These are phyloP conservation scores for Mentha longifolia DNA, from an alignment of 257 asterid species.

Conservation along the genomic window DNA sequence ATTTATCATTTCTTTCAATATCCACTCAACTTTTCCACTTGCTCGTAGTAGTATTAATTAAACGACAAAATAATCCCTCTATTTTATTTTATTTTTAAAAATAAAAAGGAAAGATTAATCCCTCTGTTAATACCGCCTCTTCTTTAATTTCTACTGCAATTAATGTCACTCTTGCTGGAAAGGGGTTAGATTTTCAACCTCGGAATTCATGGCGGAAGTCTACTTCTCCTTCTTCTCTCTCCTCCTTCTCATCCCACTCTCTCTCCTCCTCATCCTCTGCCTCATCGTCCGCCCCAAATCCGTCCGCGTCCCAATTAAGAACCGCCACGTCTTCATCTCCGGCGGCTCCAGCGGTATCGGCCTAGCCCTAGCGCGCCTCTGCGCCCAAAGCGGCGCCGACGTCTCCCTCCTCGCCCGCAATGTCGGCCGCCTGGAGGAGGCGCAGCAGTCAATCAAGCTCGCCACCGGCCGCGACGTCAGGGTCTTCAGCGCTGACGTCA, in stretches of 20 bases:
- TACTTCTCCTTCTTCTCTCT: constrained; percentile 52
- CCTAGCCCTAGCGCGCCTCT: constrained; percentile 79
- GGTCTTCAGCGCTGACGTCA: constrained; percentile 79
- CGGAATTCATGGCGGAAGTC: constrained; percentile 53
- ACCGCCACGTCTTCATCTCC: constrained; percentile 89
- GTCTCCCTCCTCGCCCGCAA: constrained; percentile 82
- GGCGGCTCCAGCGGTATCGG: constrained; percentile 99
- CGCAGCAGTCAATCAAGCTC: constrained; percentile 72
- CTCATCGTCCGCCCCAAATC: constrained; percentile 76
- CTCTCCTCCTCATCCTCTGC: constrained; percentile 61
- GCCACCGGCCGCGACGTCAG: constrained; percentile 85
- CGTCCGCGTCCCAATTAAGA: constrained; percentile 65
- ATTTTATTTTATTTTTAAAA: too few relatives aligned
- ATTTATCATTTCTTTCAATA: too few relatives aligned
- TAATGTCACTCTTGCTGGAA: not conserved
- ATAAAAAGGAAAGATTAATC: too few relatives aligned
- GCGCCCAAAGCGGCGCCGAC: constrained; percentile 69
- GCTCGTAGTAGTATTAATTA: too few relatives aligned
- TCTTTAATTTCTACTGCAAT: not conserved
- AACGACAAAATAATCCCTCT: too few relatives aligned
- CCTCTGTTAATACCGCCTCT: too few relatives aligned
- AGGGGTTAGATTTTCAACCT: not conserved
- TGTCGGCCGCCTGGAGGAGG: constrained; percentile 69
- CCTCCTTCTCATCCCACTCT: constrained; percentile 59
- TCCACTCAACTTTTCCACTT: too few relatives aligned